Conservation (phyloP, 1,284 basidiomycete species). For the Tilletia walkeri region DNA sequence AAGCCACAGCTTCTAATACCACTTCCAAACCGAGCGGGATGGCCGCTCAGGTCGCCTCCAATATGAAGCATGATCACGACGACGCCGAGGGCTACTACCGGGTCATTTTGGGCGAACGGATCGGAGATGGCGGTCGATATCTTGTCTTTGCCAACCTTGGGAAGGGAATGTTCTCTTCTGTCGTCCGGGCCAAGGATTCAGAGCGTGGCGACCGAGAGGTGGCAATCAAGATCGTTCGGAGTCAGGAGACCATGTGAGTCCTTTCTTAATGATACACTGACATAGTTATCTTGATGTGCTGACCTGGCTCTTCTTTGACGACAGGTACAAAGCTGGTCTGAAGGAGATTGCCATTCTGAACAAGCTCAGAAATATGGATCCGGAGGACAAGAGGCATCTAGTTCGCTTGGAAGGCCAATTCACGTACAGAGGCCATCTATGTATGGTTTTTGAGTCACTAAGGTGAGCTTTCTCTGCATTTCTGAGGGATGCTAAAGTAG, state of each 20-base stretch:
- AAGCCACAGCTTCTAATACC: slow-evolving; percentile 18
- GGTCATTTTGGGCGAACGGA: slow-evolving; percentile 81
- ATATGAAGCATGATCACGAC: slow-evolving; percentile 60
- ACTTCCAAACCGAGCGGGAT: not conserved
- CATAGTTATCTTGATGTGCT: not conserved
- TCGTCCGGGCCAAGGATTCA: slow-evolving; percentile 78
- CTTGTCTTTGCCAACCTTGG: slow-evolving; percentile 92
- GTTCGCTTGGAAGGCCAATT: slow-evolving; percentile 88
- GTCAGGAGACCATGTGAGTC: slow-evolving; percentile 83
- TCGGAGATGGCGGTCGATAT: slow-evolving; percentile 86
- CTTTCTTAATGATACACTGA: not conserved
- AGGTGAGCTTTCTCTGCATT: slow-evolving; percentile 50
- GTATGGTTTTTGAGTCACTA: slow-evolving; percentile 90
- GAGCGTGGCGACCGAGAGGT: slow-evolving; percentile 65
- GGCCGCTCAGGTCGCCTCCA: not conserved
- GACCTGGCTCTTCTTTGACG: not conserved
- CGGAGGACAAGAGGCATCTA: slow-evolving; percentile 93
- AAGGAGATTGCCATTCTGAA: slow-evolving; percentile 88
- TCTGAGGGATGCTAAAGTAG: too few species aligned
- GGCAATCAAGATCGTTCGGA: slow-evolving; percentile 94
- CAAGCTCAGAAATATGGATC: slow-evolving; percentile 81
- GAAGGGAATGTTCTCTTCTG: slow-evolving; percentile 97
- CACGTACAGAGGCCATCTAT: slow-evolving; percentile 93
- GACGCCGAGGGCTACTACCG: slow-evolving; percentile 95
- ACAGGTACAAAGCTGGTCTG: slow-evolving; percentile 76